These are phyloP conservation scores for Raphanus sativus DNA, from an alignment of 345 rosid species.

Conservation along the genomic window DNA sequence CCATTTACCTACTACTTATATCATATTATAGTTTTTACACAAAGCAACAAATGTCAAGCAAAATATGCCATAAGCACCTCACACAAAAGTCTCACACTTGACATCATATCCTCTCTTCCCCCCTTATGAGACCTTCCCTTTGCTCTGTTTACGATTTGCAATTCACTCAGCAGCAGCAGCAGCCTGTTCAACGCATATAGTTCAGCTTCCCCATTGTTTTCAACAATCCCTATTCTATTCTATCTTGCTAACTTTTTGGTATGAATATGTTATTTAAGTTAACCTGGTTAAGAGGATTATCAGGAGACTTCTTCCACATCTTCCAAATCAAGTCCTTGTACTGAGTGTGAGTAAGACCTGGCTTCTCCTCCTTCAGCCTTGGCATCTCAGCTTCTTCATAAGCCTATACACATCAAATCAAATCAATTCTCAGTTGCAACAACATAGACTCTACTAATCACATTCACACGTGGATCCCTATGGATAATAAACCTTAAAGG, in stretches of 20 bases:
- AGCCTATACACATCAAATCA: constrained; percentile 46
- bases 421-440: background rate
- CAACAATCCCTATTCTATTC: background rate
- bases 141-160: background rate
- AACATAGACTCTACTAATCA: too few relatives aligned
- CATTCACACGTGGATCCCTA: background rate
- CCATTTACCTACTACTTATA: background rate
- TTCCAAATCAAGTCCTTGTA: constrained; percentile 99
- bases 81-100: background rate
- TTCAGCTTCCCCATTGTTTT: constrained; percentile 5
- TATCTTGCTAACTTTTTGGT: background rate
- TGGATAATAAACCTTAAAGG: constrained; percentile 59
- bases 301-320: constrained; percentile 98
- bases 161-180: constrained; percentile 33
- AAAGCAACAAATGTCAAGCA: background rate
- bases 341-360: constrained; percentile 93
- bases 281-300: constrained; percentile 96
- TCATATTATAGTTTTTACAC: constrained; percentile 19
- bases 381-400: constrained; percentile 97
- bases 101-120: background rate
- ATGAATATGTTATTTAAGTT: background rate
- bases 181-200: constrained; percentile 30
- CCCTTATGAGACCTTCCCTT: background rate
- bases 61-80: background rate
- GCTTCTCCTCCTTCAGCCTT: constrained; percentile 85